Evolutionary conservation across 176 grass and related monocot species (phyloP), one percentile per base, ranked within the genome.

Genomic region (Aegilops bicornis): DNA sequence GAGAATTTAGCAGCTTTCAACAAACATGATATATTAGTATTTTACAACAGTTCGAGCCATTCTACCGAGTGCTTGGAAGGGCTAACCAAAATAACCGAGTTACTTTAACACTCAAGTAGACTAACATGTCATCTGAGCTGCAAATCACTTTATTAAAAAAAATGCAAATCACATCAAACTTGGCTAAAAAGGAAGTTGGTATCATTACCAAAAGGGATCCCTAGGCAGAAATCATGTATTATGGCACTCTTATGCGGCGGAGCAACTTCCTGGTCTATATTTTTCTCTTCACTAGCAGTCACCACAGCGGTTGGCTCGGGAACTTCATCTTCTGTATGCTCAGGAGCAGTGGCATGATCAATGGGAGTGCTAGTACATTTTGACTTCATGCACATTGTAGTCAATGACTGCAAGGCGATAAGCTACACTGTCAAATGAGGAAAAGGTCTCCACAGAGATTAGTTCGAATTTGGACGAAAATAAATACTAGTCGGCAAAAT

Each of bases 221-320:
- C 97, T 7, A 98, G 83, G 80, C 94, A 98, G 88, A 98, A 98
- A 74, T 98, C 97, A 56, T 96, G 97, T 56, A 98, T 98, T 86
- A 85, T 98, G 43, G 96, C 90, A 90, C 68, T 82, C 48, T 89
- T 94, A 61, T 94, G 87, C 20, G 82, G 87, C 69, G 86, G 32
- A 68, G 74, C 77, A 82, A 39, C 85, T 60, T 89, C 84, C 39
- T 89, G 79, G n/a, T 77, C 84, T 47, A 54, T 56, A 24, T 77
- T 79, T 66, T 29, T 56, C 45, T 84, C 84, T 73, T 82, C 88
- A 89, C 60, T 32, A 79, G 77, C 22, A 80, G 71, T 40, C 69
- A 81, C 66, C 10, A 62, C 73, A 82, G 83, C 66, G 27, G 80
- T n/a, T 78, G 88, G 30, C 47, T 77, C 82, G 50, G 86, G 76